A percentile compares a stretch with the other conserved stretches of the same genome.
These are phyloP conservation scores for Xerocomus amazonicus DNA, from an alignment of 1,284 basidiomycete species.

Conservation along the genomic window DNA sequence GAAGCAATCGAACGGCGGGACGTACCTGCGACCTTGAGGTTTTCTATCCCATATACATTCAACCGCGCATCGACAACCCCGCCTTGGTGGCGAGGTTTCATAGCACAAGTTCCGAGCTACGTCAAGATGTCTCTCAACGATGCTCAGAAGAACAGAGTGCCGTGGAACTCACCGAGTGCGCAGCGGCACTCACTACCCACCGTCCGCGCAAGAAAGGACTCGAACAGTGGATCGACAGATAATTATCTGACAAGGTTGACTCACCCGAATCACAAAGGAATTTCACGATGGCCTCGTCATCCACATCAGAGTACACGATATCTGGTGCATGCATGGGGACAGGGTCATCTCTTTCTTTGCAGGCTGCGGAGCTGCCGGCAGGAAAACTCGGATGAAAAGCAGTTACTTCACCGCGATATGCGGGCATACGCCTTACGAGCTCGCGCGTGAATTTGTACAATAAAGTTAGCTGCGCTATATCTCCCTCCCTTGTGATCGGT, in stretches of 20 bases:
- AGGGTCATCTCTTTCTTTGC: conserved; percentile 32
- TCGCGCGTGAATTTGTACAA: conserved; percentile 20
- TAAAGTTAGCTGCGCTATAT: conserved; percentile 9
- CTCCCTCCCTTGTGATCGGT: conserved; percentile 5
- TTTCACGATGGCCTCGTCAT: conserved; percentile 50
- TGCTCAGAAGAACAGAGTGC: too few species aligned
- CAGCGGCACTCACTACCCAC: too few species aligned
- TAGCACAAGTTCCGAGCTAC: conserved; percentile 32
- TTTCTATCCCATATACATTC: conserved; percentile 30
- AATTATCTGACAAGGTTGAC: too few species aligned
- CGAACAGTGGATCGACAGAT: too few species aligned
- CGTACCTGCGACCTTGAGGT: conserved; percentile 31
- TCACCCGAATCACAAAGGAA: conserved; percentile 36
- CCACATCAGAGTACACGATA: conserved; percentile 53
- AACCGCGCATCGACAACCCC: conserved; percentile 32
- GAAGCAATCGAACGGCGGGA: neutral
- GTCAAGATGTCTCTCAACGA: neutral
- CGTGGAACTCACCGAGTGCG: conserved; percentile 49
- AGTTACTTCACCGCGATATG: conserved; percentile 51
- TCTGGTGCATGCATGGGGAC: conserved; percentile 43
- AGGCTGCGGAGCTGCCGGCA: conserved; percentile 41
- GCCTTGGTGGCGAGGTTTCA: conserved; percentile 25
- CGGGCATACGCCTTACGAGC: conserved; percentile 46
- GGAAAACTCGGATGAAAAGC: conserved; percentile 49
- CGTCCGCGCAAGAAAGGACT: too few species aligned